Evolutionary conservation across 2,329 filamentous ascomycete species (phyloP), one percentile per base, ranked within the genome.

Genomic region (Fusarium kyushuense): DNA sequence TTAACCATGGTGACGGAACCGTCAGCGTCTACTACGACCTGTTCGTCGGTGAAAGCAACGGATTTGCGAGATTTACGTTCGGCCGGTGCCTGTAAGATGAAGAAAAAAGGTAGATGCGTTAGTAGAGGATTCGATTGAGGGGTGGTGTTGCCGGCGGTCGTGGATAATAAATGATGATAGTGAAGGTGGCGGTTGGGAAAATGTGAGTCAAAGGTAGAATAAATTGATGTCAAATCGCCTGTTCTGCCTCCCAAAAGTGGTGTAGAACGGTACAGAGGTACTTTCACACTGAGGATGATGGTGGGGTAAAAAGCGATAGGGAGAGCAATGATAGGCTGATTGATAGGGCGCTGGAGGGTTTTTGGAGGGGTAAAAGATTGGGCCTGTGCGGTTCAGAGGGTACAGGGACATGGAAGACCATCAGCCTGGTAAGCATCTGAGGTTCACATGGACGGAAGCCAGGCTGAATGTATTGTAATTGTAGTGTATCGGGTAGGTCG

Each of bases 21-120:
- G 86, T 97, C 92, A 81, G 89, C 88, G 84, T 97, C 92, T 79
- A 97, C 94, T 75, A 97, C 89, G 71, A 92, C 87, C 75, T 93
- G 88, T 76, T 93, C 92, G 81, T 96, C 92, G 78, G 91, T 94
- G 81, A 98, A 98, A 70, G 94, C 90, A 76, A 98, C 95, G 46
- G 93, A 96, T 84, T 98, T 97, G 83, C 94, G 92, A 76, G 91
- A 89, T 81, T 92, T 94, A 78, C 87, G 86, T 75, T 90, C 86
- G 73, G 78, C 54, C 45, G 70, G 72, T 51, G 53, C 64, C 71
- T 73, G 62, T 51, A 67, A 71, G 64, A 27, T 48, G 66, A 63
- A 51, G 23, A 70, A 62, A 60, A 59, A 52, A 69, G 55, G 55
- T 60, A 42, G 48, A 42, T 32, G 36, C 12, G 59, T 70, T 67